These are phyloP conservation scores for Eucalyptus globulus DNA, from an alignment of 345 rosid species.

Conservation along the genomic window DNA sequence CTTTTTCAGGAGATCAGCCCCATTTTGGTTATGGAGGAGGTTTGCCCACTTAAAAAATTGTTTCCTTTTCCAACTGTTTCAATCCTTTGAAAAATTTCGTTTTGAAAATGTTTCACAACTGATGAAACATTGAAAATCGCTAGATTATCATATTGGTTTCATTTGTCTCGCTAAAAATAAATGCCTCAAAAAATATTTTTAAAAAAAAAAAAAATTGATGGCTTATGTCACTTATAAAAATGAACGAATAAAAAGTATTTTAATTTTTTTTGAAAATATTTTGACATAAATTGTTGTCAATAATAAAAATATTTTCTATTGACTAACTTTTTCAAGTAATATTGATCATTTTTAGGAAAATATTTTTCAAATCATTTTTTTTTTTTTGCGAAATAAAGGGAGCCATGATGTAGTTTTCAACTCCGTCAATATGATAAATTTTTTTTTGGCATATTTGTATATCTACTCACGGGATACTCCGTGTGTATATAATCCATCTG, in stretches of 20 bases:
- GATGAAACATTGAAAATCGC: background rate
- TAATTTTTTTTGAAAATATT: background rate
- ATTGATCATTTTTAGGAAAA: background rate
- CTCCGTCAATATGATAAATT: background rate
- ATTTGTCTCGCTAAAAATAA: background rate
- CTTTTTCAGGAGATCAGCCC: background rate
- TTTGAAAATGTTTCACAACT: background rate
- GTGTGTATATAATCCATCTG: too few relatives aligned
- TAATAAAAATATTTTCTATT: background rate
- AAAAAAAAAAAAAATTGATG: background rate
- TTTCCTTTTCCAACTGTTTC: background rate
- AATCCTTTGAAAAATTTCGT: background rate
- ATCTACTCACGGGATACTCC: too few relatives aligned
- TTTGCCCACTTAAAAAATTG: background rate
- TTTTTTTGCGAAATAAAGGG: accelerated
- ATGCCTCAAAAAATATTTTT: background rate
- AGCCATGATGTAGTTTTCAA: background rate
- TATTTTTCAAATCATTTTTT: background rate
- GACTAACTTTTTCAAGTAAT: background rate
- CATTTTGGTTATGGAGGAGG: background rate
- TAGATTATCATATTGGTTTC: background rate
- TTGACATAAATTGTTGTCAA: background rate
- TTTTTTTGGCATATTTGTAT: too few relatives aligned
- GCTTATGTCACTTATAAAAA: background rate
- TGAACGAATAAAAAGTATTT: background rate